These are phyloP conservation scores for Acrodontium crateriforme DNA, from an alignment of 2,329 filamentous ascomycete species.

Conservation along the genomic window DNA sequence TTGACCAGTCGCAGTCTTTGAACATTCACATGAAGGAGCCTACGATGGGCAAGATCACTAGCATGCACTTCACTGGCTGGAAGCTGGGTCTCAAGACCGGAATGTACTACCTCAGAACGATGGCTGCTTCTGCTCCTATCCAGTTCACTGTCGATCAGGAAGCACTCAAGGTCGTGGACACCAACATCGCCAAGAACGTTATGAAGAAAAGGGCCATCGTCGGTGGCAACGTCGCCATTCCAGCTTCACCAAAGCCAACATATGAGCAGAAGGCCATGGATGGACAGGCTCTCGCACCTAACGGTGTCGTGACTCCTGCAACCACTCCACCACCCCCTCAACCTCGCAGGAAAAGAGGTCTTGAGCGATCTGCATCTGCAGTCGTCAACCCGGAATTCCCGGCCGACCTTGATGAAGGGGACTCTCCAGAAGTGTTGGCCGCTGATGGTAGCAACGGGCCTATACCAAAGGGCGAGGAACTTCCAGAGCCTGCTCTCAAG, in stretches of 20 bases:
- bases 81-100: conserved; percentile 98
- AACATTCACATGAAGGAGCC: conserved; percentile 99
- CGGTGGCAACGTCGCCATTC: conserved; percentile 27
- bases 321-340: conserved; percentile 48
- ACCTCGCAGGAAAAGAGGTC: conserved; percentile 28
- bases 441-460: conserved; percentile 46
- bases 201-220: conserved; percentile 57
- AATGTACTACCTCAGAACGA: conserved; percentile 99
- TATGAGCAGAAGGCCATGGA: conserved; percentile 41
- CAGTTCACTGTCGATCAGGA: conserved; percentile 99
- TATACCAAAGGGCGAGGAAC: conserved; percentile 49
- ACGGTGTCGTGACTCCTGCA: conserved; percentile 56
- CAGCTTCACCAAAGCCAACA: conserved; percentile 53
- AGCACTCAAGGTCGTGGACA: conserved; percentile 76
- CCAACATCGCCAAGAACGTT: conserved; percentile 52
- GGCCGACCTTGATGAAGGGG: conserved; percentile 62
- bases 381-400: conserved; percentile 56
- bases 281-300: conserved; percentile 29
- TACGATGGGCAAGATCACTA: conserved; percentile 99
- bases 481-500: conserved; percentile 41
- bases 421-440: conserved; percentile 64
- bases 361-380: conserved; percentile 26
- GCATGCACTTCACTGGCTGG: conserved; percentile 99
- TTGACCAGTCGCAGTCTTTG: conserved; percentile 96
- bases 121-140: conserved; percentile 90